Evolutionary conservation across 1,139 yeast species (phyloP).

Genomic region (Candida anutae): DNA sequence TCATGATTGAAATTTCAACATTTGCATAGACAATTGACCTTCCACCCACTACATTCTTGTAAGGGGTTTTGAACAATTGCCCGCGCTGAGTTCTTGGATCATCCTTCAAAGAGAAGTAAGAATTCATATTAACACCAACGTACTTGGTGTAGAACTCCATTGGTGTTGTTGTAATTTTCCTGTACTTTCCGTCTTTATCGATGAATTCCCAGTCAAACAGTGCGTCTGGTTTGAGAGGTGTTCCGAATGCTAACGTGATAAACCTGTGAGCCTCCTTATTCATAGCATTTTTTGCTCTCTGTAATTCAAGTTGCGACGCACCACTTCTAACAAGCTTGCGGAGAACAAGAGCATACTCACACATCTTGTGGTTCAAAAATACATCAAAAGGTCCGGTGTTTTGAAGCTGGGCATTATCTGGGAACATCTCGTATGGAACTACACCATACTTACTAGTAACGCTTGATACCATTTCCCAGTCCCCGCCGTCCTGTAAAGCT

Average conservation of each 20-base stretch:
- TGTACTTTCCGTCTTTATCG: constrained; percentile 63
- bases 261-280: constrained; percentile 57
- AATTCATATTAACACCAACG: constrained; percentile 43
- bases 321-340: constrained; percentile 36
- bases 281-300: constrained; percentile 36
- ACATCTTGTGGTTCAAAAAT: constrained; percentile 55
- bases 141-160: constrained; percentile 46
- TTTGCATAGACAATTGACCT: constrained; percentile 64
- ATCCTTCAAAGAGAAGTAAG: constrained; percentile 60
- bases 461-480: constrained; percentile 75
- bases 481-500: constrained; percentile 79
- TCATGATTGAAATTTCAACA: constrained; percentile 49
- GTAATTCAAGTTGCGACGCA: constrained; percentile 14
- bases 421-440: constrained; percentile 64
- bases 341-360: constrained; percentile 67
- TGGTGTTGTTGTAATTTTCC: constrained; percentile 51
- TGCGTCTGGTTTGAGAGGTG: constrained; percentile 69
- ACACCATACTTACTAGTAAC: constrained; percentile 70
- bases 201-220: constrained; percentile 64
- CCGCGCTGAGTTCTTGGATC: constrained; percentile 73
- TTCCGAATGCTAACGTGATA: constrained; percentile 60
- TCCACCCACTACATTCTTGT: constrained; percentile 65
- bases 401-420: constrained; percentile 64
- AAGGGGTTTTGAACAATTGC: constrained; percentile 57
- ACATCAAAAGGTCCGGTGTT: constrained; percentile 50